Conservation (phyloP, 257 asterid genomes). For the Solanum commersonii region DNA sequence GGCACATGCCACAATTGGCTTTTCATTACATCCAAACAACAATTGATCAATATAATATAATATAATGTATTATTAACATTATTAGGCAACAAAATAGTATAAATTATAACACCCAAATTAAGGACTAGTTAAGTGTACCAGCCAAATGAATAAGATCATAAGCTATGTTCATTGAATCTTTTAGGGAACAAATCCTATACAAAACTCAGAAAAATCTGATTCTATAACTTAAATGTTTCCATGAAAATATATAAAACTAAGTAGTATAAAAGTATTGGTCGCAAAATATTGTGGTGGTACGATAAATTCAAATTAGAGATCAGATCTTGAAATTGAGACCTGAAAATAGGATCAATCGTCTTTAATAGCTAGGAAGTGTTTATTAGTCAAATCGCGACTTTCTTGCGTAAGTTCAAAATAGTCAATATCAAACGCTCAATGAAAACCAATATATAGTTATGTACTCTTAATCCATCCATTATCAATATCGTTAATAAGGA, state of each 20-base stretch:
- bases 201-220: not conserved
- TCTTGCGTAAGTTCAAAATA: not conserved
- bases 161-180: slow-evolving; percentile 11
- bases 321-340: not conserved
- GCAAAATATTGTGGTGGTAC: not conserved
- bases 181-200: not conserved
- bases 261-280: not conserved
- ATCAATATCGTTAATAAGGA: slow-evolving; percentile 2
- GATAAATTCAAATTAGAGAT: not conserved
- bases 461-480: not conserved
- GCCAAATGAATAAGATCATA: not conserved
- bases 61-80: not conserved
- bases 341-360: not conserved
- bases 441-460: not conserved
- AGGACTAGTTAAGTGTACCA: not conserved
- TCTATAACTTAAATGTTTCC: not conserved
- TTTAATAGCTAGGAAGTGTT: not conserved
- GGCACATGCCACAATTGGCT: slow-evolving; percentile 17
- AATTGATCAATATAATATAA: not conserved
- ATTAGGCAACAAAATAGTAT: not conserved
- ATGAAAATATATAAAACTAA: not conserved
- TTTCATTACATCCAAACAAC: slow-evolving; percentile 3
- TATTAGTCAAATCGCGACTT: not conserved
- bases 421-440: too few relatives aligned
- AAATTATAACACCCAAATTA: not conserved